Evolutionary conservation across 208 protist species (phyloP), one percentile per base, ranked within the genome.

Genomic region (Kentomonas sorsogonicus): DNA sequence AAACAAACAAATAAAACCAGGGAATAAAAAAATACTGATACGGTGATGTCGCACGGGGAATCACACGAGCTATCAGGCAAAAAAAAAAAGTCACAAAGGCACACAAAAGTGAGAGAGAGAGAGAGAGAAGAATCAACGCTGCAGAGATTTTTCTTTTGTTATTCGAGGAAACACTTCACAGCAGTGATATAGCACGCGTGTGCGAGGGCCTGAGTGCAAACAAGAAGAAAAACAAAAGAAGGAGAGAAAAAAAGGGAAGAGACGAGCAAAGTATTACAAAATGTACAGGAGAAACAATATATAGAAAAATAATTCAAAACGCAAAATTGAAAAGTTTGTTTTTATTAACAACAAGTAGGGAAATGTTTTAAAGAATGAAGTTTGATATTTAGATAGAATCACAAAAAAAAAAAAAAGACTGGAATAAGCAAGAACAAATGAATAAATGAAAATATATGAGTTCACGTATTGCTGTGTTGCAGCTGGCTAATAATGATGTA

Each of bases 101-200:
- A n/a, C n/a, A n/a, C n/a, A n/a, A n/a, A n/a, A n/a, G n/a, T n/a
- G n/a, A n/a, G n/a, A n/a, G n/a, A n/a, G n/a, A n/a, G n/a, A n/a
- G n/a, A n/a, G n/a, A n/a, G n/a, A n/a, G n/a, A n/a, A n/a, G n/a
- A n/a, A n/a, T n/a, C n/a, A n/a, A n/a, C n/a, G n/a, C n/a, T n/a
- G n/a, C n/a, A n/a, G n/a, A n/a, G n/a, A n/a, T n/a, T 48, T 48
- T 48, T 48, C 43, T 48, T 48, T 48, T 48, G 43, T n/a, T 26
- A 48, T 48, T 23, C n/a, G 36, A 40, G 9, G 36, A 40, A 40
- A 9, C 22, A 22, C 43, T 27, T 9, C 43, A 18, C 18, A 5
- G 7, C 33, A 36, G 5, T 36, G 33, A 15, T 36, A 5, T 36
- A 36, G 11, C 5, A 11, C 33, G 33, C 33, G 11, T 5, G 5